Conservation (phyloP, 306 rosid species). For the Prunus davidiana region DNA sequence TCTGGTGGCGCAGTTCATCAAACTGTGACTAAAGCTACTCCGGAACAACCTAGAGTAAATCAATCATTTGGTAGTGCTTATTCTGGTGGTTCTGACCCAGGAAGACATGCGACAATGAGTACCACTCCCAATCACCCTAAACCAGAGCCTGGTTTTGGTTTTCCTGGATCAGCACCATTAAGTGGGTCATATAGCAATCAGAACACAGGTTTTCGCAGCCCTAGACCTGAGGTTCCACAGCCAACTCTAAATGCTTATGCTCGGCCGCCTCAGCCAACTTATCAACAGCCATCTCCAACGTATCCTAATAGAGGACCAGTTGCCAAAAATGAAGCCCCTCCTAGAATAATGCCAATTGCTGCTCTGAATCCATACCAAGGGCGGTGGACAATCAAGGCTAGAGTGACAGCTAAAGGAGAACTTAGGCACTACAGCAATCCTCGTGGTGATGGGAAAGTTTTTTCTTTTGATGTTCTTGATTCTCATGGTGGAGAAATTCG, state of each 20-base stretch:
- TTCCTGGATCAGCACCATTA: slow-evolving; percentile 32
- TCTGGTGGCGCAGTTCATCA: slow-evolving; percentile 33
- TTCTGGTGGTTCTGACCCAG: slow-evolving; percentile 36
- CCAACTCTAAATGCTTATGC: slow-evolving; percentile 36
- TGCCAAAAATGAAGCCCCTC: slow-evolving; percentile 73
- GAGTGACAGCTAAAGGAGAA: slow-evolving; percentile 84
- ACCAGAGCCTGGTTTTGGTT: slow-evolving; percentile 28
- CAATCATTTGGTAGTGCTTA: slow-evolving; percentile 34
- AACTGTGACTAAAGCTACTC: slow-evolving; percentile 31
- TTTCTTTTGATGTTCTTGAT: slow-evolving; percentile 89
- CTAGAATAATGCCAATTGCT: slow-evolving; percentile 70
- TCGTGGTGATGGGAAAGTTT: slow-evolving; percentile 89
- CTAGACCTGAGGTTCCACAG: slow-evolving; percentile 44
- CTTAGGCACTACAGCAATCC: slow-evolving; percentile 66
- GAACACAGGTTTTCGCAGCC: slow-evolving; percentile 39
- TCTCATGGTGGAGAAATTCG: slow-evolving; percentile 79
- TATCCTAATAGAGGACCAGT: slow-evolving; percentile 65
- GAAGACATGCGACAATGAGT: slow-evolving; percentile 38
- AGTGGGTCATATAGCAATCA: slow-evolving; percentile 56
- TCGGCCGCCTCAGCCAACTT: slow-evolving; percentile 48
- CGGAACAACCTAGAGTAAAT: slow-evolving; percentile 40
- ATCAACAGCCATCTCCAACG: slow-evolving; percentile 66
- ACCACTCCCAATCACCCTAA: slow-evolving; percentile 27
- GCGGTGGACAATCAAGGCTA: slow-evolving; percentile 84
- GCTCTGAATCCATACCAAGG: slow-evolving; percentile 75